A percentile compares a stretch with the other conserved stretches of the same genome.
Evolutionary conservation across 2,329 filamentous ascomycete species (phyloP).

Genomic region (Endoconidiophora laricicola): DNA sequence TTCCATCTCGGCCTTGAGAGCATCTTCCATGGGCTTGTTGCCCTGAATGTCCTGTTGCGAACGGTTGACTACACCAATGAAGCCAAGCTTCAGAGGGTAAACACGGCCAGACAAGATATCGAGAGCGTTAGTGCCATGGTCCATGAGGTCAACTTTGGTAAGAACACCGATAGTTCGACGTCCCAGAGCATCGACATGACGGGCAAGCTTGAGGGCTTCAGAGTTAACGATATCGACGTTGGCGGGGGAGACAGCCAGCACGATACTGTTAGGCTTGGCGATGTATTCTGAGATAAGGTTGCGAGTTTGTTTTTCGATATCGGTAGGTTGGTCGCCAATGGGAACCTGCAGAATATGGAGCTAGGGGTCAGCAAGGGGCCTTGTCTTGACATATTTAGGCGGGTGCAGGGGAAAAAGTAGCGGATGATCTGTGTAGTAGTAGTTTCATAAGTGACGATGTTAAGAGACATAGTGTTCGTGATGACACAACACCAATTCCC

Average conservation of each 20-base stretch:
- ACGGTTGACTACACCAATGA: conserved; percentile 94
- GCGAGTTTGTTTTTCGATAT: conserved; percentile 97
- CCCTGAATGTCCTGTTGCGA: conserved; percentile 97
- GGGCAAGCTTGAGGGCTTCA: conserved; percentile 86
- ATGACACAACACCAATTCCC: too few species aligned
- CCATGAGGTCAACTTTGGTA: conserved; percentile 96
- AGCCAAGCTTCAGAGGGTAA: conserved; percentile 90
- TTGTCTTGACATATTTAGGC: conserved; percentile 12
- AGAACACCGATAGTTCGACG: conserved; percentile 90
- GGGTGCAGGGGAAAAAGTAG: conserved; percentile 4
- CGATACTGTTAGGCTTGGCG: conserved; percentile 95
- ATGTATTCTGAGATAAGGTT: conserved; percentile 97
- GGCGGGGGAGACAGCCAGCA: conserved; percentile 88
- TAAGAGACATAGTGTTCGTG: not conserved
- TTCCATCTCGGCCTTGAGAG: conserved; percentile 73
- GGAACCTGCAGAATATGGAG: conserved; percentile 44
- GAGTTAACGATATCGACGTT: conserved; percentile 99
- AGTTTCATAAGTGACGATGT: not conserved
- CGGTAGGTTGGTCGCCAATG: conserved; percentile 90
- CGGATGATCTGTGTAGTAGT: not conserved
- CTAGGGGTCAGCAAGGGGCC: conserved; percentile 10
- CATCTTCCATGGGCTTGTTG: conserved; percentile 87
- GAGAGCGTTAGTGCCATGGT: conserved; percentile 92
- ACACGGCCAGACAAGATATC: conserved; percentile 96
- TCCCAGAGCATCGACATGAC: conserved; percentile 90